Evolutionary conservation across 75 land plant species (phyloP).

Genomic region (Picea sitchensis): DNA sequence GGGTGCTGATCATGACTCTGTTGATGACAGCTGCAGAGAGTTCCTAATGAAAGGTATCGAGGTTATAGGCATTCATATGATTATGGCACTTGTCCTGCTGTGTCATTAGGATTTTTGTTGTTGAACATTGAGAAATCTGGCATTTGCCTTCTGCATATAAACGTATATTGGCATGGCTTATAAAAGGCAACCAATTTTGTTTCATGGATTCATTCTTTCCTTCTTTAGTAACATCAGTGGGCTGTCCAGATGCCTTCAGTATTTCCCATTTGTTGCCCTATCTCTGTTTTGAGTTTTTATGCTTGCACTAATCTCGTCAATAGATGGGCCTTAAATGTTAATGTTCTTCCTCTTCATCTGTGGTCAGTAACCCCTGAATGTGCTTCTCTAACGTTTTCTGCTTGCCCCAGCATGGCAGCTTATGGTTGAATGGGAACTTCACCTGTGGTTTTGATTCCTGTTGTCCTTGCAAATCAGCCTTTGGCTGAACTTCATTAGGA

Average conservation of each 20-base stretch:
- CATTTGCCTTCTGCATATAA: constrained; percentile 36
- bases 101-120: constrained; percentile 47
- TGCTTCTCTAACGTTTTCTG: constrained; percentile 27
- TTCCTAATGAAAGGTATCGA: constrained; percentile 46
- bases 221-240: constrained; percentile 11
- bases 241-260: constrained; percentile 1
- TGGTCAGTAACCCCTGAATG: constrained; percentile 8
- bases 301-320: constrained; percentile 8
- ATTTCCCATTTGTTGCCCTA: background rate
- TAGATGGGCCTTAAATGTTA: constrained; percentile 20
- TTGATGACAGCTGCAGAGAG: constrained; percentile 38
- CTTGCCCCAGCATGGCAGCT: constrained; percentile 10
- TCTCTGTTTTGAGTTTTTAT: constrained; percentile 12
- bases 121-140: constrained; percentile 30
- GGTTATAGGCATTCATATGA: background rate
- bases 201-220: constrained; percentile 28
- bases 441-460: constrained; percentile 23
- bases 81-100: constrained; percentile 47
- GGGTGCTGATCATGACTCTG: constrained; percentile 42
- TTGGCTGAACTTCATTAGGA: constrained; percentile 22
- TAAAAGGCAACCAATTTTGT: constrained; percentile 40
- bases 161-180: constrained; percentile 85
- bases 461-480: constrained; percentile 20
- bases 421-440: constrained; percentile 5
- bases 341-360: constrained; percentile 26